phyloP scores from a whole-genome alignment of 164 flowering plant species.

The Echeveria elegans region DNA sequence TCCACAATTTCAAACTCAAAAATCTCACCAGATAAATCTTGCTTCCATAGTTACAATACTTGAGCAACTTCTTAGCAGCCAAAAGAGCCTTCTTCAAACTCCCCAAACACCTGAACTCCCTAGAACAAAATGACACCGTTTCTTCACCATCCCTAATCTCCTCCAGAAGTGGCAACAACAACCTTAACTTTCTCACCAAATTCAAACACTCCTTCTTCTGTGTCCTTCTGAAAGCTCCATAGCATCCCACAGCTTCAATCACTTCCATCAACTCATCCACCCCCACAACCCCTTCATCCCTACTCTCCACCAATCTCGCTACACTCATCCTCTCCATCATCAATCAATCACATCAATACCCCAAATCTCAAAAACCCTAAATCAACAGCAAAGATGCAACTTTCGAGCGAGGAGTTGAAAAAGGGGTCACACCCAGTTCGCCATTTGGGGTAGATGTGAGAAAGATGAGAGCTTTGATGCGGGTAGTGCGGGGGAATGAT shows the following conservation, averaged over 20 bases:
- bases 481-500: conserved; percentile 4
- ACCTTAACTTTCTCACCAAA: conserved; percentile 29
- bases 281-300: conserved; percentile 11
- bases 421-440: conserved; percentile 2
- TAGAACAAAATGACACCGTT: not conserved
- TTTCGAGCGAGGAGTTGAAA: not conserved
- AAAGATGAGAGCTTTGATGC: conserved; percentile 4
- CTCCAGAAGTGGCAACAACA: conserved; percentile 28
- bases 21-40: conserved; percentile 25
- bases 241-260: conserved; percentile 24
- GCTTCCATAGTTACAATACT: conserved; percentile 23
- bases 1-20: not conserved
- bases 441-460: not conserved
- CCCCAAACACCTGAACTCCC: conserved; percentile 12
- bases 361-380: not conserved
- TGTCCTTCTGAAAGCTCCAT: conserved; percentile 17
- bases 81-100: conserved; percentile 18
- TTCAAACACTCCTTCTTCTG: conserved; percentile 28
- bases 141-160: conserved; percentile 18
- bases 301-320: conserved; percentile 6
- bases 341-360: not conserved
- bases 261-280: conserved; percentile 24
- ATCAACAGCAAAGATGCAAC: not conserved
- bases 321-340: conserved; percentile 7
- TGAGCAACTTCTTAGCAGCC: conserved; percentile 22